These are phyloP conservation scores for Mortierella sp. DNA, from an alignment of 371 early-diverging fungal species.

Conservation along the genomic window DNA sequence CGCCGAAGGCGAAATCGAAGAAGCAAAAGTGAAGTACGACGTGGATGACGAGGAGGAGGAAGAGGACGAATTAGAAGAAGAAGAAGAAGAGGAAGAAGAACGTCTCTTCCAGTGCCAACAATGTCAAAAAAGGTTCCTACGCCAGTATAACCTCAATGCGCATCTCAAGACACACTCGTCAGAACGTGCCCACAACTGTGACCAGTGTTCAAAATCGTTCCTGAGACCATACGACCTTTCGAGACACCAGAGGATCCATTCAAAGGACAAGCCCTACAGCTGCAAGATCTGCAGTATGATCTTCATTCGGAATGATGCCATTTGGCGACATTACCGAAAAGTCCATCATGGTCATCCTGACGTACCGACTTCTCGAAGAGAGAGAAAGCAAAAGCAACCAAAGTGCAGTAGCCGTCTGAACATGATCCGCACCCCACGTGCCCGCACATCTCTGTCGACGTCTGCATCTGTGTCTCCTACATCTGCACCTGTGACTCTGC, in stretches of 20 bases:
- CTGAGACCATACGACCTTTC: constrained; percentile 47
- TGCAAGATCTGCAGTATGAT: constrained; percentile 27
- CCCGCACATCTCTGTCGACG: not conserved
- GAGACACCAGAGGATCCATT: constrained; percentile 43
- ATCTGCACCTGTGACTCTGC: no score
- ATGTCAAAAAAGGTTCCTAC: constrained; percentile 31
- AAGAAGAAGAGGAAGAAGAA: constrained; percentile 5
- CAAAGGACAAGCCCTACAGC: constrained; percentile 33
- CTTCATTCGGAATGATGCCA: constrained; percentile 53
- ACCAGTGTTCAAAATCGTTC: constrained; percentile 20
- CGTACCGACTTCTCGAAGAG: constrained; percentile 32
- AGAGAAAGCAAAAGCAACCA: constrained; percentile 6
- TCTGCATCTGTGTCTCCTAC: no score
- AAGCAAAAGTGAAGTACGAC: no score
- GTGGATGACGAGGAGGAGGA: constrained; percentile 5
- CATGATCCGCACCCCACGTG: no score
- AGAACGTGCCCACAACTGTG: constrained; percentile 16
- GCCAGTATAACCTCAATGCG: constrained; percentile 51
- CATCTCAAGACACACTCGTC: constrained; percentile 35
- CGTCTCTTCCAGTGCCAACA: constrained; percentile 28
- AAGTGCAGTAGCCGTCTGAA: no score
- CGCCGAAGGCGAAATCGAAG: not conserved
- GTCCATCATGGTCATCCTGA: constrained; percentile 31
- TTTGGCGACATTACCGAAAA: constrained; percentile 49
- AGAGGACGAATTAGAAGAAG: not conserved